Conservation (phyloP, 192 early-diverging fungal species). For the Umbelopsis ramanniana region DNA sequence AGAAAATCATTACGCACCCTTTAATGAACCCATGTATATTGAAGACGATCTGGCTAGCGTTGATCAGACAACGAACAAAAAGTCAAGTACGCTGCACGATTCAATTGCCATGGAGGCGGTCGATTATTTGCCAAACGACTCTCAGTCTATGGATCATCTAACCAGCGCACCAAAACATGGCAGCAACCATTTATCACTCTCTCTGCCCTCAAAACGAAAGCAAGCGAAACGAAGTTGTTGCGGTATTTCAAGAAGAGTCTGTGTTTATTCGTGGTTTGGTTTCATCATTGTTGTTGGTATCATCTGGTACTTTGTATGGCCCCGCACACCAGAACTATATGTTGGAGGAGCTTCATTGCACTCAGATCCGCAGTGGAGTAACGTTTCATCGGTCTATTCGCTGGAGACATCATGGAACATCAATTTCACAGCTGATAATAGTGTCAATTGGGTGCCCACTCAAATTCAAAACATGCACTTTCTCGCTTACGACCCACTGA, state of each 20-base stretch:
- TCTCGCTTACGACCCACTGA: slow-evolving; percentile 7
- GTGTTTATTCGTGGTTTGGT: slow-evolving; percentile 12
- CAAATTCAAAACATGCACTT: slow-evolving; percentile 21
- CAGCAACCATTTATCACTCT: slow-evolving; percentile 7
- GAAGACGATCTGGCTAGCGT: slow-evolving; percentile 1
- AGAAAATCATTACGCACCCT: slow-evolving; percentile 23
- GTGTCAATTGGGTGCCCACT: slow-evolving; percentile 36
- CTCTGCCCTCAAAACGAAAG: slow-evolving; percentile 13
- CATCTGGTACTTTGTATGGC: slow-evolving; percentile 41
- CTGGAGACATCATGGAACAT: slow-evolving; percentile 31
- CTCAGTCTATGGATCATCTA: slow-evolving; percentile 7
- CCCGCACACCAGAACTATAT: slow-evolving; percentile 20
- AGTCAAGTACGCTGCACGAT: background rate
- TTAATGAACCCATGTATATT: slow-evolving; percentile 21
- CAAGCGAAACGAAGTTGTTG: slow-evolving; percentile 1
- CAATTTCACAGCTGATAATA: slow-evolving; percentile 30
- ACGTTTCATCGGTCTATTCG: background rate
- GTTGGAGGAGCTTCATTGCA: slow-evolving; percentile 18
- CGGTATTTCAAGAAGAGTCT: slow-evolving; percentile 1
- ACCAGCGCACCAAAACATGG: slow-evolving; percentile 5
- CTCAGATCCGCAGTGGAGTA: slow-evolving; percentile 16
- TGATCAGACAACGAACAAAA: background rate
- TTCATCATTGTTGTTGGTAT: slow-evolving; percentile 27
- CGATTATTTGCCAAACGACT: slow-evolving; percentile 3
- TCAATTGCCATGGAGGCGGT: slow-evolving; percentile 16